phyloP scores from a whole-genome alignment of 305 asterid genomes.

The Striga hermonthica region DNA sequence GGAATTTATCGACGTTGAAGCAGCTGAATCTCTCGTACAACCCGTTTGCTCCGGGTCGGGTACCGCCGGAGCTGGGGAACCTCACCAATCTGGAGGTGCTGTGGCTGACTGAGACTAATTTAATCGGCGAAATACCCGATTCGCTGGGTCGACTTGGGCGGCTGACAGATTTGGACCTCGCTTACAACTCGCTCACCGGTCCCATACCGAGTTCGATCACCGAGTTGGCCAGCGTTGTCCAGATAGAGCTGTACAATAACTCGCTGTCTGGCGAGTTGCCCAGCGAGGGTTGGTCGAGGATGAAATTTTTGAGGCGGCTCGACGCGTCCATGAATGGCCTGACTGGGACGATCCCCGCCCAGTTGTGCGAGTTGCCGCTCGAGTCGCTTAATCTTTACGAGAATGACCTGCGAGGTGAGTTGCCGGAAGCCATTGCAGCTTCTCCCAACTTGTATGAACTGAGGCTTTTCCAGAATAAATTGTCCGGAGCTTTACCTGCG shows the following conservation, averaged over 20 bases:
- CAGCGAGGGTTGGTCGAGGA: slow-evolving; percentile 69
- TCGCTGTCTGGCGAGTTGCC: slow-evolving; percentile 77
- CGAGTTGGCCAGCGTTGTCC: slow-evolving; percentile 58
- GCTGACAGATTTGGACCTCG: slow-evolving; percentile 79
- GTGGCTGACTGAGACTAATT: slow-evolving; percentile 80
- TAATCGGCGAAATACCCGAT: slow-evolving; percentile 69
- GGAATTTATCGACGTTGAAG: slow-evolving; percentile 70
- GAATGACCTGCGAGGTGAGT: slow-evolving; percentile 60
- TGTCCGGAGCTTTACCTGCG: slow-evolving; percentile 60
- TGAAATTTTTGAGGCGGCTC: slow-evolving; percentile 69
- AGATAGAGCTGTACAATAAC: slow-evolving; percentile 89
- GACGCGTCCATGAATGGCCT: slow-evolving; percentile 84
- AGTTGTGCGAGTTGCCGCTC: slow-evolving; percentile 75
- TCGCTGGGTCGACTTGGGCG: slow-evolving; percentile 63
- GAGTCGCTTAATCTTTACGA: slow-evolving; percentile 87
- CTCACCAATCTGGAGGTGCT: slow-evolving; percentile 68
- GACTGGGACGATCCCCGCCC: slow-evolving; percentile 69
- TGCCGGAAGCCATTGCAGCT: slow-evolving; percentile 62
- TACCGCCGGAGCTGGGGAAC: slow-evolving; percentile 80
- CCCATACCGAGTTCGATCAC: slow-evolving; percentile 65
- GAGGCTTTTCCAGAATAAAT: slow-evolving; percentile 68
- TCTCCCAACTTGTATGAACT: slow-evolving; percentile 80
- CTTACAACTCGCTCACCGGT: slow-evolving; percentile 60
- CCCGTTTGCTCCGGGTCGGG: slow-evolving; percentile 71
- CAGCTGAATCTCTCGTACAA: slow-evolving; percentile 85